phyloP scores from a whole-genome alignment of 179 eudicot species.

The Beta corolliflora region DNA sequence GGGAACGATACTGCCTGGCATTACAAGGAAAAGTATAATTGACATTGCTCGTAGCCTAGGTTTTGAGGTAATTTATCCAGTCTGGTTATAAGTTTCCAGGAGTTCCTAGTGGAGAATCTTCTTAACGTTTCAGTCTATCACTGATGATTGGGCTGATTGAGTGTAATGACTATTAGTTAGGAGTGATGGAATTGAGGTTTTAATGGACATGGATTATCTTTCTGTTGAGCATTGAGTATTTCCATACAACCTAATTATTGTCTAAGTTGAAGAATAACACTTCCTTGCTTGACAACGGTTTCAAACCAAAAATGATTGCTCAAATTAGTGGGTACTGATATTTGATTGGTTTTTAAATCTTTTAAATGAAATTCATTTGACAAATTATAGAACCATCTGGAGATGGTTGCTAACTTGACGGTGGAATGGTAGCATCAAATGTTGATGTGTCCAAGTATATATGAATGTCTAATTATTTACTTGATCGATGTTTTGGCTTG shows the following conservation, averaged over 20 bases:
- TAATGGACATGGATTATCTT: neutral
- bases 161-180: neutral
- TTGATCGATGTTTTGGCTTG: neutral
- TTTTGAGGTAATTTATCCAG: constrained; percentile 60
- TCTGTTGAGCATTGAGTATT: neutral
- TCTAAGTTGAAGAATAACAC: neutral
- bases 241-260: neutral
- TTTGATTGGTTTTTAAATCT: neutral
- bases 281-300: neutral
- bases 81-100: neutral
- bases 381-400: neutral
- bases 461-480: neutral
- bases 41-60: constrained; percentile 89
- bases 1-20: constrained; percentile 97
- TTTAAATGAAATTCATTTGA: neutral
- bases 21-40: constrained; percentile 90
- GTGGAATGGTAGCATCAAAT: neutral
- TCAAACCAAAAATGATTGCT: neutral
- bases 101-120: neutral
- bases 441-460: neutral
- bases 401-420: neutral
- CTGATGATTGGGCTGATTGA: neutral
- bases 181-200: neutral
- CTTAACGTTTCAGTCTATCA: neutral
- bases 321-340: neutral